Evolutionary conservation across 2,329 filamentous ascomycete genomes (phyloP).

Genomic region (Calonectria naviculata): DNA sequence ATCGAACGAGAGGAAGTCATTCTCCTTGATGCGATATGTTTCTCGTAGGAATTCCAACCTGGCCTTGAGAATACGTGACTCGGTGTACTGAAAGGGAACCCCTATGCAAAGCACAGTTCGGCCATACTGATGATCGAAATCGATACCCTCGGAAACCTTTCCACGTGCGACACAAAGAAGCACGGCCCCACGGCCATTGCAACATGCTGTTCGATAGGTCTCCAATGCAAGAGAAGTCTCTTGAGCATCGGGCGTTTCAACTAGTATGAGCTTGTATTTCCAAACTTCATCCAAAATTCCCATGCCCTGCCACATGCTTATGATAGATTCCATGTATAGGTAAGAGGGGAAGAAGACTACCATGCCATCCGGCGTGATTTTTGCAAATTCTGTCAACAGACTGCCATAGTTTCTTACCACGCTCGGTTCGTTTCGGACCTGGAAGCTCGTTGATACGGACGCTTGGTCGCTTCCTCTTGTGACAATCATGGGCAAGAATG

Average conservation of each 20-base stretch:
- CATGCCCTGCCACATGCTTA: constrained; percentile 99
- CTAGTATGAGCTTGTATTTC: constrained; percentile 98
- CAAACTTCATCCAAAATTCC: constrained; percentile 96
- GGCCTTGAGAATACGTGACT: constrained; percentile 95
- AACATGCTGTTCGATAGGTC: constrained; percentile 97
- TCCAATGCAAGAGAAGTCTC: constrained; percentile 96
- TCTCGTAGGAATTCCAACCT: constrained; percentile 96
- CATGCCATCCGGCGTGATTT: constrained; percentile 94
- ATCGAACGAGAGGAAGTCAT: constrained; percentile 98
- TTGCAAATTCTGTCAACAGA: constrained; percentile 92
- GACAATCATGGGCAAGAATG: constrained; percentile 98
- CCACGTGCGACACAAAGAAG: constrained; percentile 95
- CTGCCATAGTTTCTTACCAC: constrained; percentile 98
- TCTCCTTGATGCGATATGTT: constrained; percentile 95
- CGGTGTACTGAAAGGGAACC: constrained; percentile 98
- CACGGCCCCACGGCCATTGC: constrained; percentile 94
- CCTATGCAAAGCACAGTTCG: constrained; percentile 96
- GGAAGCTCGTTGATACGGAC: constrained; percentile 91
- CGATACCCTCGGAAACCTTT: constrained; percentile 97
- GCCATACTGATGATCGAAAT: constrained; percentile 99
- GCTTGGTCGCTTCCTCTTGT: constrained; percentile 95
- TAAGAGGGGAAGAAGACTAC: constrained; percentile 99
- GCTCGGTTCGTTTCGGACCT: constrained; percentile 93
- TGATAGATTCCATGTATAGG: constrained; percentile 99
- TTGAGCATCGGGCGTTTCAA: constrained; percentile 97